phyloP scores from a whole-genome alignment of 257 asterid genomes.

The Solanum gracilifrons region DNA sequence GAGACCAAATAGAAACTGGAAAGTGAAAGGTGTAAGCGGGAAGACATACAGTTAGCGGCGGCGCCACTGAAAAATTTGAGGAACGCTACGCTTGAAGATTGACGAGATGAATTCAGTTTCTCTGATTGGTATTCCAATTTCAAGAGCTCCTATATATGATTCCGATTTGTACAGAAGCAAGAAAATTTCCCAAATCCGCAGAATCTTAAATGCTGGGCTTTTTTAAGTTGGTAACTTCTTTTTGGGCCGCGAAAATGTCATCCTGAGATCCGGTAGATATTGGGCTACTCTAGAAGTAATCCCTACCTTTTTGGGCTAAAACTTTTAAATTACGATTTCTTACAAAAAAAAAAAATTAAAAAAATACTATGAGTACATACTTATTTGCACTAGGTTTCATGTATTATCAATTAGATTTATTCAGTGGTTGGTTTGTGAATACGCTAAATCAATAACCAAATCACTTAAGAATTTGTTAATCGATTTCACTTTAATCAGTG shows the following conservation, averaged over 20 bases:
- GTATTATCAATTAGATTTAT: background rate
- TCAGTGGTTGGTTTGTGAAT: background rate
- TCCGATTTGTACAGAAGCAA: background rate
- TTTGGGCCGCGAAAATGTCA: background rate
- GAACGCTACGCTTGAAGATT: background rate
- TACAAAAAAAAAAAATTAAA: too few species aligned
- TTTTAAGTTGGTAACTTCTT: background rate
- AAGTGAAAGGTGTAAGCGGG: background rate
- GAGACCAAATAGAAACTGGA: background rate
- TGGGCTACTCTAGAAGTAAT: background rate
- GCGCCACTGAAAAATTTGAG: background rate
- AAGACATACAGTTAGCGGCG: background rate
- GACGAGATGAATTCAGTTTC: background rate
- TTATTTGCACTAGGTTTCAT: background rate
- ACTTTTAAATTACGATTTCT: too few species aligned
- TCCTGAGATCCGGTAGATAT: background rate
- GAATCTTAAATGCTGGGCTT: background rate
- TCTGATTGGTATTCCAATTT: background rate
- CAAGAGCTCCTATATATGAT: background rate
- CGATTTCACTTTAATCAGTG: too few species aligned
- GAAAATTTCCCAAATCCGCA: background rate
- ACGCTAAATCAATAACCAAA: background rate
- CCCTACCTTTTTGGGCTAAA: background rate
- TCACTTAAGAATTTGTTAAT: background rate
- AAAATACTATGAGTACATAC: background rate